Evolutionary conservation across 2,329 filamentous ascomycete species (phyloP), one percentile per base, ranked within the genome.

Genomic region (Microdochium bolleyi): DNA sequence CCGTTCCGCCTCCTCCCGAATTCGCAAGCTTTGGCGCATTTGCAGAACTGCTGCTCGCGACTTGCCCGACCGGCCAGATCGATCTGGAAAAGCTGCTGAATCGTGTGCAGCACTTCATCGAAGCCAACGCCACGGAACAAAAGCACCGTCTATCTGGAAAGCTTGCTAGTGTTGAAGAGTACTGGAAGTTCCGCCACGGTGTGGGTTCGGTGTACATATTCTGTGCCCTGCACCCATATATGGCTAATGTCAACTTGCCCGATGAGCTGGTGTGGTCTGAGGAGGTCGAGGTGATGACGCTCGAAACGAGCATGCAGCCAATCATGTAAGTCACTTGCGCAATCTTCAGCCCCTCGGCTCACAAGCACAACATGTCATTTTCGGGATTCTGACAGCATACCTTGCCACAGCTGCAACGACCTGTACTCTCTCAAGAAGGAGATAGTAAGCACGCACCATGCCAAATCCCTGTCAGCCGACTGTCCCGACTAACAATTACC

Each of bases 101-200:
- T 3, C 57, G 58, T 30, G 25, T 59, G 3, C 49, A 56, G 38
- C 55, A 59, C 25, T 60, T 60, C 50, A 56, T 60, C 50, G 53
- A 58, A n/a, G 52, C 53, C 14, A 56, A 54, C 49, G 55, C 52
- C 2, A 22, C 54, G 3, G 58, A 60, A 27, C 58, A 60, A 25
- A 52, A 52, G n/a, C 53, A 53, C 22, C 52, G 57, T 19, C 57
- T 60, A 37, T 52, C 55, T 1, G 57, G 57, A 1, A 52, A 48
- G 9, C 22, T 58, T 13, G 56, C 57, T 3, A 57, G 44, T 1
- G 50, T 53, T 7, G 51, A 58, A 7, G 57, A 60, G 38, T 59
- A 60, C 51, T 59, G 58, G 57, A 49, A 51, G 2, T 58, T 57
- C 48, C 57, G 57, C 24, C 56, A 60, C 44, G 56, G 56, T 11